These are phyloP conservation scores for Fusarium sp. DNA, from an alignment of 2,329 filamentous ascomycete genomes.

Conservation along the genomic window DNA sequence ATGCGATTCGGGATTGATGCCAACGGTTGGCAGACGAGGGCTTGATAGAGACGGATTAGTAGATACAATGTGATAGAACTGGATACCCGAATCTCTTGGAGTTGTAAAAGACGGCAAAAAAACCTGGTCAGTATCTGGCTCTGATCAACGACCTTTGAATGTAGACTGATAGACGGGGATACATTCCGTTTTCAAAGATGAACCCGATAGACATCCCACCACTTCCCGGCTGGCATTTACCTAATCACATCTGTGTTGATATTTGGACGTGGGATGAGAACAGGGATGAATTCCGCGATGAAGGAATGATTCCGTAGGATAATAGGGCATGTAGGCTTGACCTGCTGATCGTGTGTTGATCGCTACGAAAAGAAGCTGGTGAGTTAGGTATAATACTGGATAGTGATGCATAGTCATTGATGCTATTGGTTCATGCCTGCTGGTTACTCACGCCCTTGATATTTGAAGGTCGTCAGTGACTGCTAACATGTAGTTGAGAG, in stretches of 20 bases:
- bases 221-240: background rate
- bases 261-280: background rate
- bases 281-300: background rate
- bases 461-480: no score
- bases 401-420: background rate
- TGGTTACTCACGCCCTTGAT: background rate
- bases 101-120: background rate
- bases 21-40: background rate
- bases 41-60: background rate
- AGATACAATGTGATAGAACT: background rate
- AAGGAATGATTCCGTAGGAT: background rate
- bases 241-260: background rate
- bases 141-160: background rate
- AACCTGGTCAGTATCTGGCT: background rate
- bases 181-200: background rate
- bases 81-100: background rate
- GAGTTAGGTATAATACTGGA: background rate
- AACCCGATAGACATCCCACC: background rate
- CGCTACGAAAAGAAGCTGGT: background rate
- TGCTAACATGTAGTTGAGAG: background rate
- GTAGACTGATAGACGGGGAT: background rate
- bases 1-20: background rate
- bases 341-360: background rate
- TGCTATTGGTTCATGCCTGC: background rate
- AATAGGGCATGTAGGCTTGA: background rate